Evolutionary conservation across 2,329 filamentous ascomycete genomes (phyloP), one percentile per base, ranked within the genome.

Genomic region (Aspergillus hiratsukae): DNA sequence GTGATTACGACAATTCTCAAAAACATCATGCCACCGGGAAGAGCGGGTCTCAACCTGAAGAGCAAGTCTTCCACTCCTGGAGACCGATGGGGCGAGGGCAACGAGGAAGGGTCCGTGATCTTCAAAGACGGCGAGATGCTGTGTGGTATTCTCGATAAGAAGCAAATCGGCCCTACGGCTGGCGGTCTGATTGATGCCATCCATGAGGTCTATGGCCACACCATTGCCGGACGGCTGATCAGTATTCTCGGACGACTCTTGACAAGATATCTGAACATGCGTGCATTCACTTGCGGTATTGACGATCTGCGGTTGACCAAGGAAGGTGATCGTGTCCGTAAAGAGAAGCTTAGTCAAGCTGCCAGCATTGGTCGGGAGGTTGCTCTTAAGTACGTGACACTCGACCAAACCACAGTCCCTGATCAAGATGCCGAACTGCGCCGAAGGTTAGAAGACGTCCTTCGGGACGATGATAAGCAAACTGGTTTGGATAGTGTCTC

Each of bases 271-370:
- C 81, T 97, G 58, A 90, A 94, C 69, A 96, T 97, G 87, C 84
- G 92, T 52, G 94, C 93, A 1, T 97, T 97, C 72, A 94, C 90
- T 62, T 99, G 94, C 73, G 95, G 95, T 71, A 96, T 99, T 75
- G 93, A 99, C 67, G 95, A 99, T 79, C 80, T 99, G 57, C 85
- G 89, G 56, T 83, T 99, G 52, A 97, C 93, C 0, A 79, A 83
- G 1, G 79, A 89, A 60, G 93, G 94, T 53, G 91, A 99, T 69
- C 77, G 78, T 54, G 79, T 81, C 53, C 86, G 94, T 45, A 83
- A 82, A 62, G 78, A 88, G 61, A 85, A 87, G 60, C 78, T 99
- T 11, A 76, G 81, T 60, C 83, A 83, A 51, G 89, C 91, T 0
- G 77, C 85, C 41, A 76, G 74, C 2, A 83, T 93, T 55, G 94